Percentiles rank a stretch among this genome's conserved stretches.
Evolutionary conservation across 306 rosid species (phyloP).

Genomic region (Fragaria iinumae): DNA sequence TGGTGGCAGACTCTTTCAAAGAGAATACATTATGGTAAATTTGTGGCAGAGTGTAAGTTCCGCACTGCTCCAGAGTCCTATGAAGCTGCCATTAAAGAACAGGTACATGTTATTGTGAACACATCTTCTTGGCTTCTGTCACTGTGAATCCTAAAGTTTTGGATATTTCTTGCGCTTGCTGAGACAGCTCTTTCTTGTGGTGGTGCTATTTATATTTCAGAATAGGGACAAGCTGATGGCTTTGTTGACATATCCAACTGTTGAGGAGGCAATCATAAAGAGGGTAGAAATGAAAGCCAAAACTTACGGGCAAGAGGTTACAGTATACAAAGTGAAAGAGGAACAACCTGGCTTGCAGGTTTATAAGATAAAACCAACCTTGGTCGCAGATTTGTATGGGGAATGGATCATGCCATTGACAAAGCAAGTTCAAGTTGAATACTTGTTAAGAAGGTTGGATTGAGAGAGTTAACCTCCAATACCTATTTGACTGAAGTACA

Average conservation of each 20-base stretch:
- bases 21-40: constrained; percentile 92
- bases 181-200: constrained; percentile 6
- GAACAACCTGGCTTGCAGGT: constrained; percentile 38
- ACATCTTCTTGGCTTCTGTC: not conserved
- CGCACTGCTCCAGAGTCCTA: constrained; percentile 60
- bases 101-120: constrained; percentile 41
- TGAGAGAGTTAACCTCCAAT: constrained; percentile 36
- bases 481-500: not conserved
- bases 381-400: constrained; percentile 82
- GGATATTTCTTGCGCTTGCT: constrained; percentile 11
- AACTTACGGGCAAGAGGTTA: constrained; percentile 78
- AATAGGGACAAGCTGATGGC: constrained; percentile 74
- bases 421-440: constrained; percentile 88
- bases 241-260: constrained; percentile 62
- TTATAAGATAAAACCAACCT: constrained; percentile 71
- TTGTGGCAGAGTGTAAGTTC: constrained; percentile 89
- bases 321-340: constrained; percentile 39
- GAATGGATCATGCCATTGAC: constrained; percentile 99
- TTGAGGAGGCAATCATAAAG: constrained; percentile 65
- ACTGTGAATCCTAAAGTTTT: not conserved
- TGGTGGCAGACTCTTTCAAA: constrained; percentile 71
- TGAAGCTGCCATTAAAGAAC: constrained; percentile 70
- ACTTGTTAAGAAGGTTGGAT: constrained; percentile 79
- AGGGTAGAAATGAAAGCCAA: constrained; percentile 78
- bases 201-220: constrained; percentile 40